Conservation (phyloP, 1,284 basidiomycete species). For the Schizopora paradoxa region DNA sequence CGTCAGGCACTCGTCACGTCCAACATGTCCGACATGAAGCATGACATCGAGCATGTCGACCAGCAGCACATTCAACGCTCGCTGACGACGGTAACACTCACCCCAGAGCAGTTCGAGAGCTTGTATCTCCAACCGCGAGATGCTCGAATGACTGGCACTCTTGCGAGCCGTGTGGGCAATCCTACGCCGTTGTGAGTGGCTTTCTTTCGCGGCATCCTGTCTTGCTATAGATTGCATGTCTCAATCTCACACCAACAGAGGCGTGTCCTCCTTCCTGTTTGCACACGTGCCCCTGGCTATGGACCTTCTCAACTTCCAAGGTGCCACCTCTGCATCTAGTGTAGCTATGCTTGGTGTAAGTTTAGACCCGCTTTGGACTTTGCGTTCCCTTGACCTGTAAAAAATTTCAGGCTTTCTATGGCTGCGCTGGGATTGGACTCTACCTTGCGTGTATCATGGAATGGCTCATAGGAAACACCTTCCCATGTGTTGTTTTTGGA, state of each 20-base stretch:
- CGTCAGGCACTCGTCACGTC: too few species aligned
- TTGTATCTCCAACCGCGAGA: conserved; percentile 20
- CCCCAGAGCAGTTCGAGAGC: conserved; percentile 21
- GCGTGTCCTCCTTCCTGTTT: conserved; percentile 19
- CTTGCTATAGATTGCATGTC: not conserved
- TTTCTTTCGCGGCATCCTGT: not conserved
- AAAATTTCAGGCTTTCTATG: conserved; percentile 19
- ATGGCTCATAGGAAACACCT: conserved; percentile 21
- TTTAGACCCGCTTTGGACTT: not conserved
- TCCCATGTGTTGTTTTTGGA: conserved; percentile 22
- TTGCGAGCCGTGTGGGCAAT: conserved; percentile 19
- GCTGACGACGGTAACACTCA: conserved; percentile 21
- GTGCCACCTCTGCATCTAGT: conserved; percentile 17
- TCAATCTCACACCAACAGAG: conserved; percentile 5
- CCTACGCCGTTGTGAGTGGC: conserved; percentile 19
- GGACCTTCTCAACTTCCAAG: conserved; percentile 21
- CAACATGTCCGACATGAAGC: conserved; percentile 20
- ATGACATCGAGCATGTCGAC: conserved; percentile 11
- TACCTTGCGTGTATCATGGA: conserved; percentile 20
- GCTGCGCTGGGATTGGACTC: conserved; percentile 20
- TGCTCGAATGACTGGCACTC: conserved; percentile 5
- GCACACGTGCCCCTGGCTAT: conserved; percentile 20
- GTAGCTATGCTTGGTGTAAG: conserved; percentile 20
- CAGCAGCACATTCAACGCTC: conserved; percentile 12
- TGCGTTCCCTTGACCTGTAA: not conserved